Percentiles rank a stretch among this genome's conserved stretches.
Conservation (phyloP, 139 green algal species). For the Picochlorum sp. region DNA sequence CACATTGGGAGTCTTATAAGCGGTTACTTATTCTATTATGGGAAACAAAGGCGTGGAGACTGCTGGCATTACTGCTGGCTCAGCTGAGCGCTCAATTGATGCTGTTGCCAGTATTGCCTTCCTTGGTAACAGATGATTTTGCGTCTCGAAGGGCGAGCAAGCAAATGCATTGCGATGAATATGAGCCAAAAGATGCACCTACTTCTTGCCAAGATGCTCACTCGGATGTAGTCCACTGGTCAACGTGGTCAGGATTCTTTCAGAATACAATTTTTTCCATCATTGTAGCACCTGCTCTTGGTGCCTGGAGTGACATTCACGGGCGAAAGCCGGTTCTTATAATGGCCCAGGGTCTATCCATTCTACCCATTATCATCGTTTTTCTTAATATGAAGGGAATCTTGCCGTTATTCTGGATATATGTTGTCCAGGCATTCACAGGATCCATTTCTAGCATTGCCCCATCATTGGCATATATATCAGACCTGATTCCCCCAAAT, state of each 20-base stretch:
- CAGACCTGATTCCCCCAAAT: constrained; percentile 36
- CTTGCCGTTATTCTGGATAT: constrained; percentile 31
- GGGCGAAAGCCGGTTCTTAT: constrained; percentile 73
- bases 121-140: constrained; percentile 70
- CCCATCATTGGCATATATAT: constrained; percentile 37
- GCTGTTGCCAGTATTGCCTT: constrained; percentile 43
- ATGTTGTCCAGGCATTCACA: constrained; percentile 24
- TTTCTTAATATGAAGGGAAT: constrained; percentile 34
- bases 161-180: constrained; percentile 52
- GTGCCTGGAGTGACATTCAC: constrained; percentile 49
- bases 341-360: constrained; percentile 12
- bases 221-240: constrained; percentile 39
- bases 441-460: constrained; percentile 42
- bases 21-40: constrained; percentile 4
- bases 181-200: constrained; percentile 8
- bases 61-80: constrained; percentile 22
- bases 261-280: constrained; percentile 36
- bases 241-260: constrained; percentile 50
- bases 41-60: constrained; percentile 15
- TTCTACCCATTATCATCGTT: constrained; percentile 32
- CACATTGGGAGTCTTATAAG: not conserved
- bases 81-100: constrained; percentile 14
- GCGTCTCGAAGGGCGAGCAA: constrained; percentile 36
- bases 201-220: constrained; percentile 43
- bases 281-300: constrained; percentile 50